Base-by-base conservation (phyloP, 805 yeast genomes). In the Yamadazyma endophytica region DNA sequence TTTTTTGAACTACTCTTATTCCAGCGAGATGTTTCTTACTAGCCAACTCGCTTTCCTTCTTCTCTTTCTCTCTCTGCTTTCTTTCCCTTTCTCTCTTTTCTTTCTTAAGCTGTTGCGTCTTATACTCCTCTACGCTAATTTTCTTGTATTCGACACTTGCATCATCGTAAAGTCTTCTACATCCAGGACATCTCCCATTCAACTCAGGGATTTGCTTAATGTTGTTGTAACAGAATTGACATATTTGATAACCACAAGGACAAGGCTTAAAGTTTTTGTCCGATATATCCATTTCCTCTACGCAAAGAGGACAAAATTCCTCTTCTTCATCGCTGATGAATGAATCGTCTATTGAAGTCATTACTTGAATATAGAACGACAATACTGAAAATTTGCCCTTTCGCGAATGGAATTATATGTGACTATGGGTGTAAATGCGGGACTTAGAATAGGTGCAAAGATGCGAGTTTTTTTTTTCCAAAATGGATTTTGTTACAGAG, bases 221-320 rank as follows among this genome's bases (percentile, higher is more conserved):
- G 56, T 89, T 90, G 64, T 92, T 92, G 70, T 90, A 92, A 59
- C 99, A 92, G 55, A 92, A 92, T 69, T 90, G 97, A 58, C 99
- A 92, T 36, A 92, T 85, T 57, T 94, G 97, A 52, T 92, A 92
- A 13, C 99, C 99, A 65, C 99, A 92, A 1, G 97, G 97, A 68
- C 99, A 92, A n/a, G 99, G 99, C 58, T 83, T 87, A 70, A 92
- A 92, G 64, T 88, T 86, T 52, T 84, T 87, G 61, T 92, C 98
- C 12, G 95, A 83, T 28, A 90, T 79, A 59, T 92, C 99, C 88
- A 92, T 81, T 56, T 92, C 97, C 61, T 92, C 99, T 52, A 89
- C 90, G 67, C 99, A 92, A 42, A 92, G 75, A 35, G 98, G 98
- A 63, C 96, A 81, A 44, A 71, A 68, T 43, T 84, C 94, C 45